Base-by-base conservation (phyloP, 176 grass and related monocot species). In the Chloris gayana region DNA sequence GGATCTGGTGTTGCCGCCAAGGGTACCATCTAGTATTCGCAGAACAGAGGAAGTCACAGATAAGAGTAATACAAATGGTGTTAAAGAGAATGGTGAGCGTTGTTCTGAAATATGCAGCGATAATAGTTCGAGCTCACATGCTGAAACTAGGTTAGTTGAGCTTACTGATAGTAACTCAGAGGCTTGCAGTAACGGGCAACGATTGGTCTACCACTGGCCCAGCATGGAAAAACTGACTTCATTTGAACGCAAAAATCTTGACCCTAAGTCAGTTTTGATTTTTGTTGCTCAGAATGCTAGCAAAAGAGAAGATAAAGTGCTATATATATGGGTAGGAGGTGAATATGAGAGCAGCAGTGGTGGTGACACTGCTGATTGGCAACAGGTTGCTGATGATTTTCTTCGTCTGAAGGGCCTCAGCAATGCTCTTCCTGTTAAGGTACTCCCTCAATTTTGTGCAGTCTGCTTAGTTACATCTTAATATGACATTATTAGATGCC, bases 231-330 rank as follows among this genome's bases (percentile, higher is more conserved):
- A 93, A 67, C 69, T 95, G 69, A 82, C 65, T 71, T 80, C 73
- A 62, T 89, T 91, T 38, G 47, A 87, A 46, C 87, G 24, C 14
- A 82, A 89, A 49, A 84, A 93, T 90, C 82, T 95, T 77, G 96
- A 99, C 68, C 73, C 90, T 3, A 93, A 91, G 80, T 87, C 88
- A 34, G 96, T 91, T 87, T 89, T 93, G 67, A 86, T 99, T 86
- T 91, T 95, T 77, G 75, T 99, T 69, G 74, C 68, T 91, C 73
- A 85, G 70, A 81, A 84, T 88, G 51, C 59, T 30, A 89, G 54
- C 85, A 85, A 76, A 91, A 90, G 59, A 77, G 79, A 72, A 68
- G 86, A 58, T 87, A 77, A 84, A 59, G 83, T 44, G 14, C 73
- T 93, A 67, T 93, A 62, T 69, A 53, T 97, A 60, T 97, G 88